Conservation (phyloP, 768 basidiomycete genomes). For the Multifurca ochricompacta region DNA sequence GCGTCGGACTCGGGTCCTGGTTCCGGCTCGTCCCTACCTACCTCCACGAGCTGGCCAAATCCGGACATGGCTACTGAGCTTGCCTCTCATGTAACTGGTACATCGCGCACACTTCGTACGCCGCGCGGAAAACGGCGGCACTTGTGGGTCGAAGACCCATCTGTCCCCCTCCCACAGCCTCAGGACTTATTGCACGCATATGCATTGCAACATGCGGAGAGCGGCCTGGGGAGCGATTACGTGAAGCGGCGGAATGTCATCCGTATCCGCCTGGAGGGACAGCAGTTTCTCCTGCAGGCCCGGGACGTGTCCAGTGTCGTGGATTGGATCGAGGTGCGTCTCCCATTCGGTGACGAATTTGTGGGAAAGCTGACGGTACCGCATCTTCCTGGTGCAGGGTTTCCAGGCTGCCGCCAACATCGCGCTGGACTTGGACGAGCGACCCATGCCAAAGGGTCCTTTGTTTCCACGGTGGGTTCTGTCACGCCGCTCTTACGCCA, state of each 20-base stretch:
- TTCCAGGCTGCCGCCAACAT: conserved; percentile 91
- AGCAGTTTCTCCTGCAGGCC: conserved; percentile 94
- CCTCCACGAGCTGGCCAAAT: background rate
- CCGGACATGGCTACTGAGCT: background rate
- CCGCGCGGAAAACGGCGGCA: conserved; percentile 3
- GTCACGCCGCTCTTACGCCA: too few relatives aligned
- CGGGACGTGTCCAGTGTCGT: conserved; percentile 78
- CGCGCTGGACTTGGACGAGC: conserved; percentile 83
- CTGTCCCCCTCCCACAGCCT: conserved; percentile 35
- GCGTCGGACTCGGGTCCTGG: background rate
- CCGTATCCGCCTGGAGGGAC: conserved; percentile 83
- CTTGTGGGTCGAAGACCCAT: conserved; percentile 19
- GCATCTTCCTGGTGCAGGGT: conserved; percentile 38
- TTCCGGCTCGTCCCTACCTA: background rate
- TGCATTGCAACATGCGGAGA: conserved; percentile 84
- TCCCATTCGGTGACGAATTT: too few relatives aligned
- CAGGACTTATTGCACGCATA: conserved; percentile 61
- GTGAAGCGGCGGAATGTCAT: conserved; percentile 91
- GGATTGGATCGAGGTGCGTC: conserved; percentile 86
- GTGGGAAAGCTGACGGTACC: conserved; percentile 3
- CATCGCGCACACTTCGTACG: background rate
- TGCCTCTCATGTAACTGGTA: too few relatives aligned
- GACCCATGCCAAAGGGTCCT: conserved; percentile 87
- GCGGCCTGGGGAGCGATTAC: conserved; percentile 93
- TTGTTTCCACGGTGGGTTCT: conserved; percentile 66